These are phyloP conservation scores for Elsinoe fawcettii DNA, from an alignment of 2,329 filamentous ascomycete genomes.

Conservation along the genomic window DNA sequence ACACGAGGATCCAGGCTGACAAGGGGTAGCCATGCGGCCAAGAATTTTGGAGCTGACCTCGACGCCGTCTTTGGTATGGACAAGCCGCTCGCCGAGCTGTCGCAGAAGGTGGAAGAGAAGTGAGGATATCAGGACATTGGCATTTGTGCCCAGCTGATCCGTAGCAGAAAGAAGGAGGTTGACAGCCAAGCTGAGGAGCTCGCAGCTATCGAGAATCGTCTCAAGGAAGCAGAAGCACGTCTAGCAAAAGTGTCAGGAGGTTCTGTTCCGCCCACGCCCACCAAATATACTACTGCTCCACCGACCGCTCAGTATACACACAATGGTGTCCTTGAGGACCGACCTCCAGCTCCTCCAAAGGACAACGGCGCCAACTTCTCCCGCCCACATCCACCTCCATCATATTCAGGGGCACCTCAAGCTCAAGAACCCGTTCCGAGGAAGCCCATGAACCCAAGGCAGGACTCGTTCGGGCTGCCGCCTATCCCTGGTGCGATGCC, in stretches of 20 bases:
- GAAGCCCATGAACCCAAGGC: constrained; percentile 4
- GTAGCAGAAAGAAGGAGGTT: constrained; percentile 67
- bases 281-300: constrained; percentile 10
- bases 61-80: constrained; percentile 87
- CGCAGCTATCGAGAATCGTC: constrained; percentile 72
- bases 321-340: constrained; percentile 20
- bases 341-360: neutral
- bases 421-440: neutral
- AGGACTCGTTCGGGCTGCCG: constrained; percentile 9
- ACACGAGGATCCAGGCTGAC: neutral
- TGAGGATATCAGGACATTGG: constrained; percentile 38
- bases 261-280: constrained; percentile 22
- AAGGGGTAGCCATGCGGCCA: constrained; percentile 41
- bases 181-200: constrained; percentile 69
- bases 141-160: constrained; percentile 5
- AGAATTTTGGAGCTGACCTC: constrained; percentile 76
- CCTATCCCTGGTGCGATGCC: constrained; percentile 12
- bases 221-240: constrained; percentile 77
- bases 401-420: neutral
- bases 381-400: neutral
- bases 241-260: constrained; percentile 39
- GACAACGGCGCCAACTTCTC: constrained; percentile 6
- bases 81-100: constrained; percentile 63
- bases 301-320: constrained; percentile 21
- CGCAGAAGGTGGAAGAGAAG: constrained; percentile 73